Evolutionary conservation across 1,284 basidiomycete genomes (phyloP).

Genomic region (Rhodotorula mucilaginosa): DNA sequence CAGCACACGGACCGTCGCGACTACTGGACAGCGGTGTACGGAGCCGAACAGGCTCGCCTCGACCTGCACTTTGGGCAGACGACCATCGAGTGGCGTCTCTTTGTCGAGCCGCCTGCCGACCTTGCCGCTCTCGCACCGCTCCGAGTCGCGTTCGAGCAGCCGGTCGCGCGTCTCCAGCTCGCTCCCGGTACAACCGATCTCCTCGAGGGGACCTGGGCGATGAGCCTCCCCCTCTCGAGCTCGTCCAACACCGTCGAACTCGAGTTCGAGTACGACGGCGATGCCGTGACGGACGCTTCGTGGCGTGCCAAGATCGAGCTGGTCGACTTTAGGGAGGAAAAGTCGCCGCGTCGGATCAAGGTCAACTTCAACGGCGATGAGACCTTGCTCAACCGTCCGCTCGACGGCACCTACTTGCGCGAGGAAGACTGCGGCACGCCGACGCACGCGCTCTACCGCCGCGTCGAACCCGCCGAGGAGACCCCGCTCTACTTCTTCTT

Average conservation of each 20-base stretch:
- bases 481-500: constrained; percentile 72
- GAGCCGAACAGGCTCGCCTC: constrained; percentile 66
- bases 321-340: constrained; percentile 64
- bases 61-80: constrained; percentile 74
- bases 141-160: constrained; percentile 68
- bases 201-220: constrained; percentile 73
- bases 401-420: constrained; percentile 74
- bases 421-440: constrained; percentile 86
- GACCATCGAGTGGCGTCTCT: constrained; percentile 80
- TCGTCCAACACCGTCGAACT: constrained; percentile 60
- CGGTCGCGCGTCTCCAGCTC: constrained; percentile 70
- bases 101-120: constrained; percentile 9
- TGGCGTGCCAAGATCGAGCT: constrained; percentile 86
- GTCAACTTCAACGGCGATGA: constrained; percentile 54
- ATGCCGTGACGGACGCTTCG: constrained; percentile 61
- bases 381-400: constrained; percentile 66
- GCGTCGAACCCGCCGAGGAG: constrained; percentile 54
- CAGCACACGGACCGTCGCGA: constrained; percentile 82
- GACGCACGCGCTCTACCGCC: constrained; percentile 78
- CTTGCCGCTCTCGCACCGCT: constrained; percentile 71
- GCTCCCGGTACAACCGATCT: constrained; percentile 51
- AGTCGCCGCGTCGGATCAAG: constrained; percentile 66
- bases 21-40: constrained; percentile 78
- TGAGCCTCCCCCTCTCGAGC: constrained; percentile 68
- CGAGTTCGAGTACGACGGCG: constrained; percentile 60